Base-by-base conservation (phyloP, 1,284 basidiomycete species). In the Boletus smithii region DNA sequence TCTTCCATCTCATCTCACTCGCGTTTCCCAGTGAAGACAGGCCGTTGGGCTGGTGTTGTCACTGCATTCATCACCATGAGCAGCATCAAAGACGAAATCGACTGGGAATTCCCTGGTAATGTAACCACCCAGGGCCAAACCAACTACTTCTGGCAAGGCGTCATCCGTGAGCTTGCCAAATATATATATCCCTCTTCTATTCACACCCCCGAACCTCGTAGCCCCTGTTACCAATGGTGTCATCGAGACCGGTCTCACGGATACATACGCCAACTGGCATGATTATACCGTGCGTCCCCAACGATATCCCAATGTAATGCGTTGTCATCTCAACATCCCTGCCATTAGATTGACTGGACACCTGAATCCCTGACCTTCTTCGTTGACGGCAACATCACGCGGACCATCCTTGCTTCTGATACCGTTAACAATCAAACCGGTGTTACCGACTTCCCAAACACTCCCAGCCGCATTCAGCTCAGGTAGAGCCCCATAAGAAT, bases 1-100 rank as follows among this genome's bases (percentile, higher is more conserved):
- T 24, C 6, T 8, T 33, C 11, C 7, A 2, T 34, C 26, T 30
- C 11, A 5, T 42, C 32, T 49, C 13, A 55, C 26, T n/a, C 9
- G 0, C 6, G 4, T 31, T 37, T 34, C 42, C 32, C 55, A 84
- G 83, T 86, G 55, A 87, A 84, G 66, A 81, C 83, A 1, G 76
- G 82, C 42, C 74, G 76, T 43, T 90, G 85, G 83, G 71, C 64
- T 24, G 88, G 89, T 30, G 81, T 92, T 20, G 83, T 93, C 39
- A 84, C 85, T 0, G 88, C 89, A 1, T 89, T 89, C 63, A 91
- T 92, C 61, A 85, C 84, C 5, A 91, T 91, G 90, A 86, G 82
- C 46, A 80, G 85, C 56, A 77, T 89, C 60, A 88, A 88, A 63
- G 88, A 91, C 62, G 90, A 91, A 66, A 89, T 93, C 42, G 89